Evolutionary conservation across 768 basidiomycete species (phyloP).

Genomic region (Mycena alexandri): DNA sequence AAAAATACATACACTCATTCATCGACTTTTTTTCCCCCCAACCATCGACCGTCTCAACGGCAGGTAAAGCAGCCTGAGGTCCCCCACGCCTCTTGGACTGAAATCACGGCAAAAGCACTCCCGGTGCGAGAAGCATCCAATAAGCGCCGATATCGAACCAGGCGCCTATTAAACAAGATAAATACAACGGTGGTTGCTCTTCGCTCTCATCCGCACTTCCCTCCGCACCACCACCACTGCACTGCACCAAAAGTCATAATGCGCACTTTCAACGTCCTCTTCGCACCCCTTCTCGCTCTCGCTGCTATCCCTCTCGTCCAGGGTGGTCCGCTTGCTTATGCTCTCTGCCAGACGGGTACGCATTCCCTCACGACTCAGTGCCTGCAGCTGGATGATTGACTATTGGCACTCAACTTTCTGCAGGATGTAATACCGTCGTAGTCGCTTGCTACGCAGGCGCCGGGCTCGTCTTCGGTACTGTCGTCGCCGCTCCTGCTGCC

Average conservation of each 20-base stretch:
- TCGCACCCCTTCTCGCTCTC: constrained; percentile 5
- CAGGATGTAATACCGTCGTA: constrained; percentile 52
- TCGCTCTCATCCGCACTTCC: constrained; percentile 1
- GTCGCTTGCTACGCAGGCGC: constrained; percentile 59
- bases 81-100: too few relatives aligned
- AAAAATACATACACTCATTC: too few relatives aligned
- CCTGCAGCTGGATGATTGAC: background rate
- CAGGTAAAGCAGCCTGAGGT: too few relatives aligned
- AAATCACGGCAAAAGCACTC: too few relatives aligned
- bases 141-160: too few relatives aligned
- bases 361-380: background rate
- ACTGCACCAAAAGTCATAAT: constrained; percentile 1
- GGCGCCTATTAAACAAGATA: background rate
- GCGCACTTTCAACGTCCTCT: constrained; percentile 14
- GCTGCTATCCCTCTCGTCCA: constrained; percentile 11
- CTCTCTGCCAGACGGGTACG: constrained; percentile 58
- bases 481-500: constrained; percentile 50
- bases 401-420: background rate
- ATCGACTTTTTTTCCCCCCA: too few relatives aligned
- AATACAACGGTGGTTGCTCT: background rate
- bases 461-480: constrained; percentile 54
- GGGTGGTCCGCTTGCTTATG: constrained; percentile 50
- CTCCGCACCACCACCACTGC: too few relatives aligned
- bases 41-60: too few relatives aligned
- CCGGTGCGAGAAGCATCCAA: too few relatives aligned